Evolutionary conservation across 2,329 filamentous ascomycete genomes (phyloP).

Genomic region (Fusarium equiseti): DNA sequence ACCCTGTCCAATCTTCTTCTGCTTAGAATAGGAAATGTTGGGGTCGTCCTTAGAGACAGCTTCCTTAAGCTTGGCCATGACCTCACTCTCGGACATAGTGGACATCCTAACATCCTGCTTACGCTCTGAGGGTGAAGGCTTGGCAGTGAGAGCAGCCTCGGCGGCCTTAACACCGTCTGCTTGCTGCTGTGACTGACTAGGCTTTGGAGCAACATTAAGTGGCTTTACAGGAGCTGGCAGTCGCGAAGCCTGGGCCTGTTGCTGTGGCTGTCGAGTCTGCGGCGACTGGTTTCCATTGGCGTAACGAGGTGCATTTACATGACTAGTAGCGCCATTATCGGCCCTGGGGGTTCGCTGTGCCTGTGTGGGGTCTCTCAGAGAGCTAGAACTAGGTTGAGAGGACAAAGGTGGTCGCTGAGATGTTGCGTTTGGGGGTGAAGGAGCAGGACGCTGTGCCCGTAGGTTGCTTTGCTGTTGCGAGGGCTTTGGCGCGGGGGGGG

Average conservation of each 20-base stretch:
- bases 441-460: constrained; percentile 83
- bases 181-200: constrained; percentile 60
- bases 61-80: constrained; percentile 95
- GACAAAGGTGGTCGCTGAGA: constrained; percentile 60
- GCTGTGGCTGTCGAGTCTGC: constrained; percentile 60
- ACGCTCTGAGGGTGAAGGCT: constrained; percentile 77
- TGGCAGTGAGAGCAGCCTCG: constrained; percentile 88
- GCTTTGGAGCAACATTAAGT: constrained; percentile 80
- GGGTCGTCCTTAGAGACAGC: constrained; percentile 97
- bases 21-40: constrained; percentile 95
- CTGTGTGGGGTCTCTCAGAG: constrained; percentile 58
- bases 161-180: constrained; percentile 86
- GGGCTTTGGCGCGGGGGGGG: constrained; percentile 80
- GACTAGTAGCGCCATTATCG: constrained; percentile 59
- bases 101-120: constrained; percentile 98
- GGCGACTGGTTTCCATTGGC: constrained; percentile 66
- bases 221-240: constrained; percentile 78
- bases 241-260: constrained; percentile 60
- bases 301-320: constrained; percentile 68
- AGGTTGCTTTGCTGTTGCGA: constrained; percentile 66
- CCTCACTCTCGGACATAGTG: constrained; percentile 95
- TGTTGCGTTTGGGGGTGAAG: constrained; percentile 67
- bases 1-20: constrained; percentile 99
- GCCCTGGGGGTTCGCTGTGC: constrained; percentile 57
- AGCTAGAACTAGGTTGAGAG: constrained; percentile 64